phyloP scores from a whole-genome alignment of 2,329 filamentous ascomycete species.

The Rhinocladiella similis region DNA sequence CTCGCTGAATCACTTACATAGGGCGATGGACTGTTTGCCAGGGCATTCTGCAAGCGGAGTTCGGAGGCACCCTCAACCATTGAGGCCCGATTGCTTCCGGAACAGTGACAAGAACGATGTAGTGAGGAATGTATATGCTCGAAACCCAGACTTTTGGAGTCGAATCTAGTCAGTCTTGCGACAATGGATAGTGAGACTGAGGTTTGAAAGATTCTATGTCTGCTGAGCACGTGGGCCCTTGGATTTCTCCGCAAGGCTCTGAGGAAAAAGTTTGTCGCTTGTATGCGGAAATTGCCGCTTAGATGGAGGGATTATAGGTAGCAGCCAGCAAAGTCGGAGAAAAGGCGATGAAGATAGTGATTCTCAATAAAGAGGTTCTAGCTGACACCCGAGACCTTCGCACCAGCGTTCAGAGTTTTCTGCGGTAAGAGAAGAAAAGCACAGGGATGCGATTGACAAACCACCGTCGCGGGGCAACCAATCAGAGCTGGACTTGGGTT shows the following conservation, averaged over 20 bases:
- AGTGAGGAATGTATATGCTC: neutral
- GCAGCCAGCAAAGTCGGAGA: neutral
- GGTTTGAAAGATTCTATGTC: conserved; percentile 1
- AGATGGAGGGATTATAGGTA: neutral
- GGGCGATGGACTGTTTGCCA: conserved; percentile 55
- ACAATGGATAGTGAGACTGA: neutral
- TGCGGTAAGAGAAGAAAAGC: conserved; percentile 2
- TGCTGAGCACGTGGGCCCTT: conserved; percentile 7
- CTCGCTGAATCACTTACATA: conserved; percentile 54
- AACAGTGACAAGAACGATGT: neutral
- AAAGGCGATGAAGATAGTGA: neutral
- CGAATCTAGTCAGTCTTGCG: neutral
- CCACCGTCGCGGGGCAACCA: conserved; percentile 10
- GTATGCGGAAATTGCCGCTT: conserved; percentile 20
- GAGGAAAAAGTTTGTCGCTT: conserved; percentile 13
- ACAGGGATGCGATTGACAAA: conserved; percentile 1
- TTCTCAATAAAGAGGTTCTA: neutral
- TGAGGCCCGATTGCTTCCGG: conserved; percentile 3
- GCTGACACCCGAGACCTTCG: neutral
- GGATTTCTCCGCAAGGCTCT: conserved; percentile 16
- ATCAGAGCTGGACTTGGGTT: conserved; percentile 6
- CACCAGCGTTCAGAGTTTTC: conserved; percentile 12
- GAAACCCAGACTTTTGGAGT: neutral
- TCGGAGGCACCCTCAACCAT: conserved; percentile 17
- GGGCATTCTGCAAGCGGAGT: conserved; percentile 23